Conservation (phyloP, 805 yeast species). For the Metschnikowia matae region DNA sequence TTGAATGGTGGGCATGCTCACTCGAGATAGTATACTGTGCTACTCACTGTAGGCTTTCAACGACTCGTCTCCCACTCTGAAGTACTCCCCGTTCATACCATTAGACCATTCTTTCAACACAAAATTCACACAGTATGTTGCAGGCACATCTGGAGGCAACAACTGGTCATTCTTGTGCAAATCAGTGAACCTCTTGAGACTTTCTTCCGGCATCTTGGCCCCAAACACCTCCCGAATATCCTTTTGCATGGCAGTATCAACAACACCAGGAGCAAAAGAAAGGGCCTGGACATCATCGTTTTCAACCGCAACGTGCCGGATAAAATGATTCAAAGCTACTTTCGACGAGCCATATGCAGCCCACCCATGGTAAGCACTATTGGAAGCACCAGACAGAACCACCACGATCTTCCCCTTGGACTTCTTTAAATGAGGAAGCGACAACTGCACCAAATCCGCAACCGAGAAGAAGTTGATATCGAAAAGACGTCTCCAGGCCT, state of each 20-base stretch:
- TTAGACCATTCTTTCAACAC: conserved; percentile 56
- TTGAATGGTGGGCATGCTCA: too few species aligned
- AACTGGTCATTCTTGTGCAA: conserved; percentile 56
- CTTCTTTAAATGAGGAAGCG: conserved; percentile 56
- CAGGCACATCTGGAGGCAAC: conserved; percentile 70
- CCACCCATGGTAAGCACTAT: conserved; percentile 66
- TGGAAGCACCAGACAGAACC: conserved; percentile 88
- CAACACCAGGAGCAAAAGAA: conserved; percentile 92
- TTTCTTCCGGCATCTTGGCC: conserved; percentile 54
- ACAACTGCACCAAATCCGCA: conserved; percentile 50
- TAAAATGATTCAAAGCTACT: conserved; percentile 83
- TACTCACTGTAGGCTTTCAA: conserved; percentile 4
- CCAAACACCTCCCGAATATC: conserved; percentile 68
- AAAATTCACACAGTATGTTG: conserved; percentile 59
- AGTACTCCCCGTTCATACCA: conserved; percentile 61
- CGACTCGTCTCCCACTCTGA: conserved; percentile 53
- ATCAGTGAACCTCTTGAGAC: conserved; percentile 58
- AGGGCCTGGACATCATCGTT: conserved; percentile 55
- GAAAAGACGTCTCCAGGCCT: conserved; percentile 58
- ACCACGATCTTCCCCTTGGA: conserved; percentile 64
- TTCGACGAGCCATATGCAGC: conserved; percentile 89
- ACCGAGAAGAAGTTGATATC: conserved; percentile 78
- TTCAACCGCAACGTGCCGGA: conserved; percentile 63
- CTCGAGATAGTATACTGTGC: too few species aligned
- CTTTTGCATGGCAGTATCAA: conserved; percentile 83